Evolutionary conservation across 2,329 filamentous ascomycete species (phyloP).

Genomic region (Zasmidium citrigriseum): DNA sequence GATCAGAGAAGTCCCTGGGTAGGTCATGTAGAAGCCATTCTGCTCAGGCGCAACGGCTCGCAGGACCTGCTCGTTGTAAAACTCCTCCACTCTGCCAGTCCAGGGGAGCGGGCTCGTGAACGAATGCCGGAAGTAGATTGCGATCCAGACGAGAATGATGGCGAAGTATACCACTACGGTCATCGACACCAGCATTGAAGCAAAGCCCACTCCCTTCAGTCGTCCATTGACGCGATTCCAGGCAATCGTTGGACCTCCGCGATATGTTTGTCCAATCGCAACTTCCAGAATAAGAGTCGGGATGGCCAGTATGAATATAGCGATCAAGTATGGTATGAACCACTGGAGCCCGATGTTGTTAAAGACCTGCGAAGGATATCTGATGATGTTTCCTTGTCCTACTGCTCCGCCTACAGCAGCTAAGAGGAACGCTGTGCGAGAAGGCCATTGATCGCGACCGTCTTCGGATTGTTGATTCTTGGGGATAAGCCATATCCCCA

Average conservation of each 20-base stretch:
- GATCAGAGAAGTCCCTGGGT: constrained; percentile 50
- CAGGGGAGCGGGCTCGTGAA: constrained; percentile 59
- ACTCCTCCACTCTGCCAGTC: constrained; percentile 53
- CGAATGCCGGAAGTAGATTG: constrained; percentile 59
- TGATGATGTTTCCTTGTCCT: constrained; percentile 59
- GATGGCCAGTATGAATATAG: constrained; percentile 59
- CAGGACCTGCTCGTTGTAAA: constrained; percentile 52
- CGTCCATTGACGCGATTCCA: constrained; percentile 53
- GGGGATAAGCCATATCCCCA: neutral
- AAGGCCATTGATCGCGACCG: constrained; percentile 58
- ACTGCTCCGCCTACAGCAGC: constrained; percentile 61
- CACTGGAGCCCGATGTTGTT: constrained; percentile 63
- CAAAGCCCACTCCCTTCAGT: constrained; percentile 57
- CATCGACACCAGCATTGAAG: constrained; percentile 54
- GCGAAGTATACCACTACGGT: constrained; percentile 61
- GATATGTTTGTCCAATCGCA: constrained; percentile 55
- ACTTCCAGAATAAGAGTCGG: constrained; percentile 60
- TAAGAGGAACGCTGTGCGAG: constrained; percentile 56
- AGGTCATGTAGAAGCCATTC: constrained; percentile 48
- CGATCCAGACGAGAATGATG: constrained; percentile 60
- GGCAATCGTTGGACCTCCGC: constrained; percentile 23
- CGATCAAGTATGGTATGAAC: constrained; percentile 62
- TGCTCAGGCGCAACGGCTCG: constrained; percentile 44
- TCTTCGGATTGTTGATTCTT: constrained; percentile 35
- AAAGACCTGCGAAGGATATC: constrained; percentile 61